Evolutionary conservation across 169 alveolate genomes (phyloP).

Genomic region (Eimeria tenella): DNA sequence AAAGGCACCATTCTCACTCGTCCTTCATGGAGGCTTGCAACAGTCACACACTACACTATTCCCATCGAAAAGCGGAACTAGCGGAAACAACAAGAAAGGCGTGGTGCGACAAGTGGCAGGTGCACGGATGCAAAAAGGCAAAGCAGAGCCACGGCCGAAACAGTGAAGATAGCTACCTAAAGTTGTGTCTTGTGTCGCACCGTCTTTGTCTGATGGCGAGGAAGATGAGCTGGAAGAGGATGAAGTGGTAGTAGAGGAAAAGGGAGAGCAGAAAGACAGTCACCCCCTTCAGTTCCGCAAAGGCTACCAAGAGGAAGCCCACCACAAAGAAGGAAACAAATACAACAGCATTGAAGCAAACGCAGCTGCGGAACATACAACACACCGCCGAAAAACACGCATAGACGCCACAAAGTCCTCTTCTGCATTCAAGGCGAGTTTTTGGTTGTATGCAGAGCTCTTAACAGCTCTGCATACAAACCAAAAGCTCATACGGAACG

Average conservation of each 20-base stretch:
- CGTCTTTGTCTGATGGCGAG: not conserved
- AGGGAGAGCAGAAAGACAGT: not conserved
- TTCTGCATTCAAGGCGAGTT: not conserved
- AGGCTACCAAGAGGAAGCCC: not conserved
- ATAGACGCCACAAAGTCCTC: not conserved
- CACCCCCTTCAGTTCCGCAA: not conserved
- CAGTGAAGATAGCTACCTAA: too few species aligned
- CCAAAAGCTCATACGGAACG: too few species aligned
- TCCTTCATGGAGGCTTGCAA: too few species aligned
- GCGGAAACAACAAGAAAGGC: too few species aligned
- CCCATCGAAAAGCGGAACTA: too few species aligned
- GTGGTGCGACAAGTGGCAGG: too few species aligned
- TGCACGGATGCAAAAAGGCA: too few species aligned
- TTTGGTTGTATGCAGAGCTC: too few species aligned
- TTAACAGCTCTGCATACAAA: too few species aligned
- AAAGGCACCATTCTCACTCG: too few species aligned
- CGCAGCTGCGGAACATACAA: not conserved
- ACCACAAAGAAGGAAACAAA: not conserved
- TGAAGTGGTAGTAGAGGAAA: not conserved
- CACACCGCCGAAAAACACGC: not conserved
- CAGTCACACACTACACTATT: too few species aligned
- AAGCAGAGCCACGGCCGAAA: too few species aligned
- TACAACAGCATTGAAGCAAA: not conserved
- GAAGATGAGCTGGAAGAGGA: not conserved
- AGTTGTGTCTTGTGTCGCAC: not conserved